Evolutionary conservation across 2,329 filamentous ascomycete genomes (phyloP).

Genomic region (Fusarium veterinarium): DNA sequence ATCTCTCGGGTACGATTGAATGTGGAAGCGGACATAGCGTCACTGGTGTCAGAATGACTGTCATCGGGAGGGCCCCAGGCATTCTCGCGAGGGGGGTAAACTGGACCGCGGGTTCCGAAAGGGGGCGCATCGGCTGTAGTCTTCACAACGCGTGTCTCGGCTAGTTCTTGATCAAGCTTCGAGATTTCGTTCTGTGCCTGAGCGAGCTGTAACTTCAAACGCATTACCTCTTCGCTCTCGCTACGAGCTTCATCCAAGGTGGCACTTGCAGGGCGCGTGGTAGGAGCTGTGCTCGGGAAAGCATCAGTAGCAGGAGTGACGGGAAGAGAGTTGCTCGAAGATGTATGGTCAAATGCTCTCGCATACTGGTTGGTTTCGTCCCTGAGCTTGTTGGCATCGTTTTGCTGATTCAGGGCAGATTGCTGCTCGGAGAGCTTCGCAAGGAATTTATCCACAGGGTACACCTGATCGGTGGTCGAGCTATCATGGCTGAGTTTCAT

Average conservation of each 20-base stretch:
- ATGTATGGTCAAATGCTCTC: constrained; percentile 58
- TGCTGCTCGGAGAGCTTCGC: constrained; percentile 81
- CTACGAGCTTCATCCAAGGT: constrained; percentile 56
- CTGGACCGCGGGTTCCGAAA: constrained; percentile 37
- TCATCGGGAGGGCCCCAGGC: constrained; percentile 68
- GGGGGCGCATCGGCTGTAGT: constrained; percentile 55
- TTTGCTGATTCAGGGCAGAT: constrained; percentile 68
- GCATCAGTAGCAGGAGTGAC: constrained; percentile 71
- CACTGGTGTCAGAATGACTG: constrained; percentile 66
- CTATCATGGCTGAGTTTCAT: constrained; percentile 61
- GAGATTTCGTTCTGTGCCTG: constrained; percentile 77
- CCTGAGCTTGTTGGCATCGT: constrained; percentile 60
- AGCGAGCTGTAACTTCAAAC: constrained; percentile 77
- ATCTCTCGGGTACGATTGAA: constrained; percentile 67
- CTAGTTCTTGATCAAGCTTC: constrained; percentile 77
- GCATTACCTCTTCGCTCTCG: constrained; percentile 69
- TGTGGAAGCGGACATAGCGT: constrained; percentile 61
- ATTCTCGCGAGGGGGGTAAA: constrained; percentile 52
- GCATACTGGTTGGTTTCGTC: constrained; percentile 53
- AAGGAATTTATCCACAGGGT: constrained; percentile 77
- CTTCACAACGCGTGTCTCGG: constrained; percentile 70
- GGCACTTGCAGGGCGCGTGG: constrained; percentile 65
- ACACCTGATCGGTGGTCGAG: constrained; percentile 53
- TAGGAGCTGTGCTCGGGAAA: constrained; percentile 60
- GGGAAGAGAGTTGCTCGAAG: constrained; percentile 69